Base-by-base conservation (phyloP, 2,329 filamentous ascomycete species). In the Colletotrichum musae region DNA sequence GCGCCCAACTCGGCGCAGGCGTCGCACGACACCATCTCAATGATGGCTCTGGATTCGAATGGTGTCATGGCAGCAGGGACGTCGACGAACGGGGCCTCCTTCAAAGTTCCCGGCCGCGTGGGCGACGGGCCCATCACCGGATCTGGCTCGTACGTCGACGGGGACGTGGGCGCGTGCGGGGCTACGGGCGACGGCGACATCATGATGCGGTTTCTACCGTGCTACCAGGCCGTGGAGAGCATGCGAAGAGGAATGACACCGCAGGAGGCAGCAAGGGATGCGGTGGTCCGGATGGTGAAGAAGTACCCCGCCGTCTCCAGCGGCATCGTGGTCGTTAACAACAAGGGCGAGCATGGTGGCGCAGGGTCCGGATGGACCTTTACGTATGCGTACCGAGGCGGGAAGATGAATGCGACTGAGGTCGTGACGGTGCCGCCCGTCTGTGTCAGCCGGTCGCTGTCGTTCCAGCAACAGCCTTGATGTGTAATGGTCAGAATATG, bases 121-220 rank as follows among this genome's bases (percentile, higher is more conserved):
- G 87, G 87, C 16, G 87, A 89, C 61, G 87, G 85, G 0, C 86
- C 87, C 4, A 88, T 88, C 59, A 79, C 82, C 0, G 87, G 87
- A 1, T 86, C 84, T 61, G 87, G 86, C 2, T 86, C 85, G 1
- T 89, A 89, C 71, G 87, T 86, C 3, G 87, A 89, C 70, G 79
- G 79, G 5, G 85, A 86, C 3, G 82, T 86, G 1, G 87, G 86
- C 2, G 87, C 84, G 0, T 89, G 87, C 71, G 87, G 86, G 7
- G 86, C 87, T 2, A 88, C 87, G 0, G 87, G 87, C 1, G 86
- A 89, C 62, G 87, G 87, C 0, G 87, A 89, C 72, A 76, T 88
- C 68, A 87, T 88, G 86, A 86, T 88, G 83, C 81, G 86, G 4
- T 87, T 88, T 70, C 74, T 88, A 26, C 87, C 87, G 0, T 89